phyloP scores from a whole-genome alignment of 306 rosid species.

The Gastrolobium bilobum region DNA sequence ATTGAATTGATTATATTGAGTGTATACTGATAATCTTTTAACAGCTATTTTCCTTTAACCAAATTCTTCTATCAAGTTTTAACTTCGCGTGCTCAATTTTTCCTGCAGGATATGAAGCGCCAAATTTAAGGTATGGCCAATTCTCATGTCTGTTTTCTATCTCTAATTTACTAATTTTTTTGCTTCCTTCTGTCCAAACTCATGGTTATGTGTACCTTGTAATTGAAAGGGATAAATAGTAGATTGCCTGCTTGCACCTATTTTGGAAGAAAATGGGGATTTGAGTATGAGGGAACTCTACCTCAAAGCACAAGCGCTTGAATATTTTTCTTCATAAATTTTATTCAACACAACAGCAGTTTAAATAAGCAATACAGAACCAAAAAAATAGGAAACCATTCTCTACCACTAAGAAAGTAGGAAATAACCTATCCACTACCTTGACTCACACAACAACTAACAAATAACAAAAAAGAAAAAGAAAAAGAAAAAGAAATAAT shows the following conservation, averaged over 20 bases:
- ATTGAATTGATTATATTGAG: slow-evolving; percentile 8
- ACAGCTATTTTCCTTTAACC: neutral
- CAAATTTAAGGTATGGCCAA: slow-evolving; percentile 70
- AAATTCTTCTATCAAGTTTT: neutral
- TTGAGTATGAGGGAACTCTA: no score
- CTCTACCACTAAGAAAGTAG: no score
- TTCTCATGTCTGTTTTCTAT: neutral
- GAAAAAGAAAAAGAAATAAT: no score
- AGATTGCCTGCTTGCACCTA: neutral
- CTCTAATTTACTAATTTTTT: slow-evolving; percentile 22
- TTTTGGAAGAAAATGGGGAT: no score
- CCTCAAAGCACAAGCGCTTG: no score
- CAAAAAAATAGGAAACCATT: no score
- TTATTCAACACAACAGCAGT: no score
- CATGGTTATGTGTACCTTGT: neutral
- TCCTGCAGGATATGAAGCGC: slow-evolving; percentile 82
- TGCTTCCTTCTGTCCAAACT: neutral
- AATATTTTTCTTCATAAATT: neutral
- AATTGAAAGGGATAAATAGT: neutral
- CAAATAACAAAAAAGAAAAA: no score
- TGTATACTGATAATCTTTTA: neutral
- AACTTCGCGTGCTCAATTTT: slow-evolving; percentile 31
- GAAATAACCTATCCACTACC: no score
- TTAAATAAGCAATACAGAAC: no score
- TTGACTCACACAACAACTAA: no score